These are phyloP conservation scores for Xylaria venustula DNA, from an alignment of 495 filamentous ascomycete genomes.

Conservation along the genomic window DNA sequence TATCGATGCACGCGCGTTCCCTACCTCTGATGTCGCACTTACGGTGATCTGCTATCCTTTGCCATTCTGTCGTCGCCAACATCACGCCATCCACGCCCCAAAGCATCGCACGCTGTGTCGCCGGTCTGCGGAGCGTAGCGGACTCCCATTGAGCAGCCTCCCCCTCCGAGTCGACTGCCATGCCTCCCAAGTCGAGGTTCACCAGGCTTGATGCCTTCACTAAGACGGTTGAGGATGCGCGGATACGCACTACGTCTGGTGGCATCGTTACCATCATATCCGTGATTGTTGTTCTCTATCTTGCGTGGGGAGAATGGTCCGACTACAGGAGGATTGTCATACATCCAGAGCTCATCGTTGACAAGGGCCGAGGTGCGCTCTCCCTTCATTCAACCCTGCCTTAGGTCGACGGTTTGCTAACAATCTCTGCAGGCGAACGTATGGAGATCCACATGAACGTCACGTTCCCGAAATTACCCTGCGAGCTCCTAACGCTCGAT, in stretches of 20 bases:
- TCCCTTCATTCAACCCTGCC: conserved; percentile 5
- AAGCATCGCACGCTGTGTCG: too few species aligned
- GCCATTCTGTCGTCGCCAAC: background rate
- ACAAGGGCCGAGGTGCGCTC: conserved; percentile 86
- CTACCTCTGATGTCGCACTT: conserved; percentile 9
- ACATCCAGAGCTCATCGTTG: conserved; percentile 88
- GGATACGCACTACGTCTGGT: conserved; percentile 94
- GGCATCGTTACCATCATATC: conserved; percentile 92
- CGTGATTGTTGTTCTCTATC: conserved; percentile 79
- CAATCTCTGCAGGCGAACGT: conserved; percentile 65
- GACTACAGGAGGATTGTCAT: conserved; percentile 88
- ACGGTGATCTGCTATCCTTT: conserved; percentile 9
- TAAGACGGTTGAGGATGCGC: conserved; percentile 97
- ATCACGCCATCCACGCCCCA: background rate
- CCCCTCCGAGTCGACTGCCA: conserved; percentile 26
- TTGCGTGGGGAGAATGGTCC: conserved; percentile 92
- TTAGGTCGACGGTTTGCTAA: background rate
- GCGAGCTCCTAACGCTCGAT: conserved; percentile 92
- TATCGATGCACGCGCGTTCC: background rate
- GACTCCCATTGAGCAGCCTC: background rate
- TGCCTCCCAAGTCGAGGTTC: conserved; percentile 78
- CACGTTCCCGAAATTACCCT: conserved; percentile 89
- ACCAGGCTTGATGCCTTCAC: conserved; percentile 96
- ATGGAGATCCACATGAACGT: conserved; percentile 99
- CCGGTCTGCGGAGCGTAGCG: too few species aligned